Evolutionary conservation across 2,329 filamentous ascomycete species (phyloP), one percentile per base, ranked within the genome.

Genomic region (Cladosporium colombiae): DNA sequence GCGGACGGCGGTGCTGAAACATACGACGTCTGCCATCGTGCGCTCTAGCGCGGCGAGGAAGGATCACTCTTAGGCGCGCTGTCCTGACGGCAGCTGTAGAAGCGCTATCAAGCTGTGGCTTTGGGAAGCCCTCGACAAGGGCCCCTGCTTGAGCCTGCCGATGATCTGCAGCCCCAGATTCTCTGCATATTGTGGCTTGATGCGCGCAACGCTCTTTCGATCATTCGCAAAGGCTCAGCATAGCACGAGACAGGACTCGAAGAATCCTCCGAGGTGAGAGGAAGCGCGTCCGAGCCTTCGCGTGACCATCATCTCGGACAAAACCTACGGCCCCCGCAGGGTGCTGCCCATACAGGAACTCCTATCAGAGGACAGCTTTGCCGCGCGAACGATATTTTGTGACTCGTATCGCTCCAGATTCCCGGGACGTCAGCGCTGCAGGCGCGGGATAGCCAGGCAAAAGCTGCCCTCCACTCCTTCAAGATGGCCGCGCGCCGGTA

Each of bases 311-410:
- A 31, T 31, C 27, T 44, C 50, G 50, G 40, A 44, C 40, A 49
- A 53, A 46, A 40, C 49, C 61, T 27, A 46, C 61, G 33, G 35
- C 61, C 61, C 50, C 44, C 63, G 33, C 31, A 46, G 37, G 35
- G 25, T 13, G 10, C 16, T 16, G 23, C 37, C 25, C 27, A n/a
- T 29, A 35, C 37, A 58, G 52, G 46, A 31, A 60, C 23, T 53
- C 57, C 49, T 59, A 53, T 60, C 56, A 58, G 60, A 44, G 44
- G 56, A 46, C 44, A 65, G 57, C 56, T 46, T 46, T 59, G 62
- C 70, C 68, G 70, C 68, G 68, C 63, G 59, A 62, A 65, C 50
- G 59, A 59, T 44, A 31, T 65, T 74, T 74, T 74, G 73, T 74
- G 71, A 74, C 71, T 70, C 71, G 71, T 74, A 65, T 65, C 61